phyloP scores from a whole-genome alignment of 2,329 filamentous ascomycete species.

The Emmonsiellopsis sp. region DNA sequence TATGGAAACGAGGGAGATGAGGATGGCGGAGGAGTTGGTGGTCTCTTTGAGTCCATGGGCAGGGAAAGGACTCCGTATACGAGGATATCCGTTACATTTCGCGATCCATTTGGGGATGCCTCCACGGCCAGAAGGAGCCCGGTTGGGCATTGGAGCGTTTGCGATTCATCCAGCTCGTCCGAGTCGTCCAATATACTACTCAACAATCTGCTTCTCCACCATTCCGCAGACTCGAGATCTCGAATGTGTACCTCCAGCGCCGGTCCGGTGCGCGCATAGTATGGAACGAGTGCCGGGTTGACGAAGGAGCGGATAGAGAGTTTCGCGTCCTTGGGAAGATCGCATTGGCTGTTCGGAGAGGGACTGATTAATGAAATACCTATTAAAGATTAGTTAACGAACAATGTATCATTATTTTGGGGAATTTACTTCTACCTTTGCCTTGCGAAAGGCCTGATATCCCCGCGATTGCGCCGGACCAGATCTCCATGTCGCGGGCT shows the following conservation, averaged over 20 bases:
- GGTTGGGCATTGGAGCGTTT: conserved; percentile 28
- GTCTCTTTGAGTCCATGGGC: conserved; percentile 11
- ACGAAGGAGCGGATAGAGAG: conserved; percentile 28
- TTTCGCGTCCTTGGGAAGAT: conserved; percentile 23
- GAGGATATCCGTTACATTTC: conserved; percentile 25
- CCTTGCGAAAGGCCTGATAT: conserved; percentile 12
- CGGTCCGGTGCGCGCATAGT: conserved; percentile 31
- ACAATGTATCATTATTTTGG: background rate
- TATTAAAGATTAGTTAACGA: background rate
- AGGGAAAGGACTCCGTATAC: conserved; percentile 30
- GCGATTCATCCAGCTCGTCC: conserved; percentile 9
- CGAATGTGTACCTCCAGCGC: conserved; percentile 30
- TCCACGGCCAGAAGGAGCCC: conserved; percentile 28
- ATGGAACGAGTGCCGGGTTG: conserved; percentile 30
- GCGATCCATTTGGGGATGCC: conserved; percentile 6
- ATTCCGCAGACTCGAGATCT: conserved; percentile 24
- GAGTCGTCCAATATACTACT: conserved; percentile 24
- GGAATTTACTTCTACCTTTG: background rate
- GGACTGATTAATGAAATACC: conserved; percentile 21
- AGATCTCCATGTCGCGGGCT: conserved; percentile 24
- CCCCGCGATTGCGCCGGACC: conserved; percentile 26
- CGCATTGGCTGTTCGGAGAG: conserved; percentile 22
- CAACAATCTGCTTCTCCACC: conserved; percentile 30
- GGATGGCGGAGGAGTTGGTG: conserved; percentile 27
- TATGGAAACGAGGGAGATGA: conserved; percentile 26